Conservation (phyloP, 345 rosid genomes). For the Rhizophora apiculata region DNA sequence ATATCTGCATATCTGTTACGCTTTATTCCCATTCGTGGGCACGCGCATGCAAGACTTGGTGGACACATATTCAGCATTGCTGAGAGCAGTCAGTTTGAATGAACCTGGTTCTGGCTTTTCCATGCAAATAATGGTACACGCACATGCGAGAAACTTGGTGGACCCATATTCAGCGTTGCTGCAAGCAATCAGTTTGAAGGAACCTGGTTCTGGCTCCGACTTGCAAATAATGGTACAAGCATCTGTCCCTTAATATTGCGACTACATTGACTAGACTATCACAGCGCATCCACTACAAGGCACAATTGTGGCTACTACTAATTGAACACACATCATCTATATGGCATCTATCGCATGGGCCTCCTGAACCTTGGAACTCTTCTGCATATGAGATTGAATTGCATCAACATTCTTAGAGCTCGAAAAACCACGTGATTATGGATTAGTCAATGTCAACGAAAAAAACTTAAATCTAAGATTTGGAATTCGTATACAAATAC, state of each 20-base stretch:
- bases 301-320: constrained; percentile 1
- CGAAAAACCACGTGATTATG: neutral
- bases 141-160: constrained; percentile 1
- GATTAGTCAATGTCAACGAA: no score
- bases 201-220: constrained; percentile 22
- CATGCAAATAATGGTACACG: neutral
- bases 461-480: neutral
- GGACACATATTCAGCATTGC: constrained; percentile 3
- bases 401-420: neutral
- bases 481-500: neutral
- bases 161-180: constrained; percentile 19
- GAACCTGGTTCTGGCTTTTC: no score
- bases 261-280: constrained; percentile 9
- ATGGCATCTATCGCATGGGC: constrained; percentile 87
- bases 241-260: constrained; percentile 6
- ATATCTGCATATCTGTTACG: constrained; percentile 21
- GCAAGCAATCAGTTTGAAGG: neutral
- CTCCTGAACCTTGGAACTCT: constrained; percentile 94
- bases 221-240: constrained; percentile 20
- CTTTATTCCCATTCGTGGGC: neutral
- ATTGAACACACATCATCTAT: constrained; percentile 28
- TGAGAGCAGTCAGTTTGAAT: constrained; percentile 16
- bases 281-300: constrained; percentile 2
- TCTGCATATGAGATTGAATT: constrained; percentile 47
- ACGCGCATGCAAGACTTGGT: constrained; percentile 8